phyloP scores from a whole-genome alignment of 805 yeast species.

The Groenewaldozyma salmanticensis region DNA sequence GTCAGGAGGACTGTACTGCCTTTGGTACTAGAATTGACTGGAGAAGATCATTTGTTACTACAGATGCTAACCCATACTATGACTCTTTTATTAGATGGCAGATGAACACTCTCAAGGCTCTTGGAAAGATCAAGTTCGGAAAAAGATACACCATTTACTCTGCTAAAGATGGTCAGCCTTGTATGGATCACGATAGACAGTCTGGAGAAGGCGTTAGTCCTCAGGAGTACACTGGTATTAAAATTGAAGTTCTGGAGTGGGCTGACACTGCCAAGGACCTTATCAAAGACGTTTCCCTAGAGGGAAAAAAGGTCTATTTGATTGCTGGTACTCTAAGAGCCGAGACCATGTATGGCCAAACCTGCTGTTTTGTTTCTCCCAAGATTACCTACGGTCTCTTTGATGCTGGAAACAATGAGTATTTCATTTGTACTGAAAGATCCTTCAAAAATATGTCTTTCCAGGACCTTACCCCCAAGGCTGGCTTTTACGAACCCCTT shows the following conservation, averaged over 20 bases:
- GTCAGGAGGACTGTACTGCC: constrained; percentile 64
- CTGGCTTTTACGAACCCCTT: constrained; percentile 65
- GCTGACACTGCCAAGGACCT: constrained; percentile 44
- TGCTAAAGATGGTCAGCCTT: constrained; percentile 97
- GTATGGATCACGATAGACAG: constrained; percentile 98
- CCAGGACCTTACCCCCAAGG: constrained; percentile 82
- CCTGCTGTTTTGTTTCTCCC: constrained; percentile 96
- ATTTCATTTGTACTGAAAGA: constrained; percentile 81
- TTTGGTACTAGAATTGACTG: constrained; percentile 96
- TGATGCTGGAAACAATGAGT: constrained; percentile 66
- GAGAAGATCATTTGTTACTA: constrained; percentile 94
- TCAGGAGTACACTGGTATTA: constrained; percentile 91
- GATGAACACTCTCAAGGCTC: constrained; percentile 74
- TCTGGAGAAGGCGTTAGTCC: constrained; percentile 96
- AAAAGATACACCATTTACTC: constrained; percentile 96
- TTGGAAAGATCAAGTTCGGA: constrained; percentile 92
- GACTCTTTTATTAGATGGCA: constrained; percentile 96
- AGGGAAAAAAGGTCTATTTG: constrained; percentile 59
- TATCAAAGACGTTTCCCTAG: constrained; percentile 34
- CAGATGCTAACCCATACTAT: constrained; percentile 90
- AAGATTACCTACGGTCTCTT: constrained; percentile 86
- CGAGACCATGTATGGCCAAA: constrained; percentile 98
- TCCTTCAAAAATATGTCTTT: constrained; percentile 96
- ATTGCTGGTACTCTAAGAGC: constrained; percentile 98
- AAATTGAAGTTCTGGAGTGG: constrained; percentile 62